A percentile compares a stretch with the other conserved stretches of the same genome.
phyloP scores from a whole-genome alignment of 257 asterid genomes.

The Fraxinus cuspidata region DNA sequence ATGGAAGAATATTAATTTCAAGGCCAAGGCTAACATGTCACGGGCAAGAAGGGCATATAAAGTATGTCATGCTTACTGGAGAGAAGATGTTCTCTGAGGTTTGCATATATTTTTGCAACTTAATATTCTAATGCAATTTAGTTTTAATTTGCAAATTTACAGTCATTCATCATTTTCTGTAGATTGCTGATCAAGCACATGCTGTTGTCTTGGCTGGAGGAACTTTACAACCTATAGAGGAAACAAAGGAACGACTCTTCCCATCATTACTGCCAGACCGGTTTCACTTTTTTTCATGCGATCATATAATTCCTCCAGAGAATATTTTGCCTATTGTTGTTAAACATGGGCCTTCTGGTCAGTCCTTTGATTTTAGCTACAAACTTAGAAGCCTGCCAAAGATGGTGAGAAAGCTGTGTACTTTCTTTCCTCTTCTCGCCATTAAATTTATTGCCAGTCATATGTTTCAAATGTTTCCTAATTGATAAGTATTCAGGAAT shows the following conservation, averaged over 20 bases:
- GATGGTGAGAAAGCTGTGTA: slow-evolving; percentile 54
- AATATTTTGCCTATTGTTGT: slow-evolving; percentile 86
- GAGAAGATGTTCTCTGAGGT: slow-evolving; percentile 94
- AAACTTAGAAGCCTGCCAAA: slow-evolving; percentile 67
- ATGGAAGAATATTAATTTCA: slow-evolving; percentile 78
- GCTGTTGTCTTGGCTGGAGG: slow-evolving; percentile 96
- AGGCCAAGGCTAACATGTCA: slow-evolving; percentile 42
- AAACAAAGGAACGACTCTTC: slow-evolving; percentile 88
- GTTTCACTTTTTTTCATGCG: slow-evolving; percentile 80
- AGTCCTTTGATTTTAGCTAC: slow-evolving; percentile 79
- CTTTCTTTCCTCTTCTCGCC: slow-evolving; percentile 14
- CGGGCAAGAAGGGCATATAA: slow-evolving; percentile 63
- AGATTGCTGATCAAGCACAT: slow-evolving; percentile 78
- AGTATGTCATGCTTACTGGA: slow-evolving; percentile 96
- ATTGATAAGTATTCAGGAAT: neutral
- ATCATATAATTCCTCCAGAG: slow-evolving; percentile 82
- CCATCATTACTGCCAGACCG: slow-evolving; percentile 58
- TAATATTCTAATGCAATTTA: neutral
- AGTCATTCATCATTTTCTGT: slow-evolving; percentile 14
- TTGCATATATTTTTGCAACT: slow-evolving; percentile 29
- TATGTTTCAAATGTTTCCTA: slow-evolving; percentile 8
- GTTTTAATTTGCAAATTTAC: neutral
- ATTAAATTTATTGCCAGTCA: neutral
- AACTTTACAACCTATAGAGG: slow-evolving; percentile 94
- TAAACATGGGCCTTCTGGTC: slow-evolving; percentile 83